Conservation (phyloP, 495 filamentous ascomycete genomes). For the Jackrogersella multiformis region DNA sequence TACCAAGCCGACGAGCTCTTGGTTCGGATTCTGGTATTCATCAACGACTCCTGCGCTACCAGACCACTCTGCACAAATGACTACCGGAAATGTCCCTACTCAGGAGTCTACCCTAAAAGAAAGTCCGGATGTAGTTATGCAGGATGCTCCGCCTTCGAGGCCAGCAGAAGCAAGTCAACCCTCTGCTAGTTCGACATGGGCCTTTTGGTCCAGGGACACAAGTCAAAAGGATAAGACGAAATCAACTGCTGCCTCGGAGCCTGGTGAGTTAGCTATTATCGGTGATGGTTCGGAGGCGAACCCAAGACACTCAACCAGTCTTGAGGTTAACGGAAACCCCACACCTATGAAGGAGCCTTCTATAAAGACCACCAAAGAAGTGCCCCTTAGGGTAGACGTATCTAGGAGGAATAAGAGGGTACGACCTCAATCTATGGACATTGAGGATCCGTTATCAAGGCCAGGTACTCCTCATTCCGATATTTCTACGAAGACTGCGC, state of each 20-base stretch:
- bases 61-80: slow-evolving; percentile 37
- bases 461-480: slow-evolving; percentile 51
- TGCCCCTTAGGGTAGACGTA: slow-evolving; percentile 40
- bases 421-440: slow-evolving; percentile 59
- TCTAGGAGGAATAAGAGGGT: slow-evolving; percentile 60
- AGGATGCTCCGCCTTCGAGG: slow-evolving; percentile 48
- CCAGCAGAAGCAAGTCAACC: slow-evolving; percentile 31
- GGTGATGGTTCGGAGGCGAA: slow-evolving; percentile 70
- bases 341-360: slow-evolving; percentile 48
- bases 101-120: slow-evolving; percentile 42
- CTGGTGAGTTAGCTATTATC: slow-evolving; percentile 74
- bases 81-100: slow-evolving; percentile 26
- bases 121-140: slow-evolving; percentile 49
- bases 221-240: slow-evolving; percentile 52
- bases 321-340: slow-evolving; percentile 57
- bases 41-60: slow-evolving; percentile 33
- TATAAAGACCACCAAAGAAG: slow-evolving; percentile 39
- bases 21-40: slow-evolving; percentile 63
- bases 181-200: slow-evolving; percentile 74
- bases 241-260: slow-evolving; percentile 47
- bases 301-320: slow-evolving; percentile 68
- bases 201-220: slow-evolving; percentile 81
- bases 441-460: slow-evolving; percentile 50
- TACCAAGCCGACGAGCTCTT: slow-evolving; percentile 51
- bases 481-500: slow-evolving; percentile 36